Conservation (phyloP, 257 asterid genomes). For the Nicotiana benthamiana region DNA sequence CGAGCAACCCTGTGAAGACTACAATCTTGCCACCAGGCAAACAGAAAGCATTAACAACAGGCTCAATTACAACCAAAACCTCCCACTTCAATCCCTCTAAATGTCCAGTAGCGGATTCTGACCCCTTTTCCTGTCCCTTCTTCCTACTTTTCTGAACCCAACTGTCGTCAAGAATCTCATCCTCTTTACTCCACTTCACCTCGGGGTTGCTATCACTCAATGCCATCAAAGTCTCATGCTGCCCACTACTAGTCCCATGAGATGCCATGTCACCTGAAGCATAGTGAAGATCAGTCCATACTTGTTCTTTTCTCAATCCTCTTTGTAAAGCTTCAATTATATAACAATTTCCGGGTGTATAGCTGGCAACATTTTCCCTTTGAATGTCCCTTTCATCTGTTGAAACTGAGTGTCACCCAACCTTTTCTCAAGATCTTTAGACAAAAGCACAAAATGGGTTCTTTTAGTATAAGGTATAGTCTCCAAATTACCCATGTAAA, state of each 20-base stretch:
- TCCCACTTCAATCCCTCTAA: slow-evolving; percentile 89
- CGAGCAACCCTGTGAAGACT: slow-evolving; percentile 78
- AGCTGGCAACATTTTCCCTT: slow-evolving; percentile 72
- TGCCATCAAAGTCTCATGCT: slow-evolving; percentile 27
- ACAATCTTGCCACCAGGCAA: slow-evolving; percentile 98
- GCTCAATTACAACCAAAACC: slow-evolving; percentile 68
- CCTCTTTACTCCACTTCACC: slow-evolving; percentile 65
- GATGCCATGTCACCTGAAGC: slow-evolving; percentile 27
- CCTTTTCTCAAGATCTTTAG: slow-evolving; percentile 41
- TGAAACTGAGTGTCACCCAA: slow-evolving; percentile 63
- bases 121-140: slow-evolving; percentile 56
- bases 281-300: slow-evolving; percentile 68
- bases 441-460: slow-evolving; percentile 77
- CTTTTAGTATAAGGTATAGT: slow-evolving; percentile 79
- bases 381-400: slow-evolving; percentile 37
- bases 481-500: slow-evolving; percentile 73
- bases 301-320: slow-evolving; percentile 69
- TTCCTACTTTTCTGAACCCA: slow-evolving; percentile 83
- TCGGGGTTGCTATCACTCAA: slow-evolving; percentile 31
- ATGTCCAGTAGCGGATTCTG: slow-evolving; percentile 42
- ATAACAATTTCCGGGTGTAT: slow-evolving; percentile 81
- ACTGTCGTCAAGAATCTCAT: slow-evolving; percentile 73
- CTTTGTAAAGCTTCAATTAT: slow-evolving; percentile 69
- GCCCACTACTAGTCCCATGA: slow-evolving; percentile 16
- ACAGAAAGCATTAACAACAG: slow-evolving; percentile 70